phyloP scores from a whole-genome alignment of 768 basidiomycete genomes.

The Lactarius sanguifluus region DNA sequence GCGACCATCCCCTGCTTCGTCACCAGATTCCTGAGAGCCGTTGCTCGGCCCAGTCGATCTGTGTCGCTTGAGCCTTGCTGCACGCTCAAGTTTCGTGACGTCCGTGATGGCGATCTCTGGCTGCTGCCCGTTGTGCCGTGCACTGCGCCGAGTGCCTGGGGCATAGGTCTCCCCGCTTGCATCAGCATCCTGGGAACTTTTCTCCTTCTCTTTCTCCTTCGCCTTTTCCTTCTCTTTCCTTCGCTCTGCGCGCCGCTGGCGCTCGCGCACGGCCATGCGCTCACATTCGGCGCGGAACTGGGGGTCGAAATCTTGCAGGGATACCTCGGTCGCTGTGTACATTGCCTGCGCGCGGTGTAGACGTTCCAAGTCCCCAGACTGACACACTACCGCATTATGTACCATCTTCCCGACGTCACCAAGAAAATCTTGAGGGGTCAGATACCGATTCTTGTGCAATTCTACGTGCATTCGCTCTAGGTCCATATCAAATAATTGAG shows the following conservation, averaged over 20 bases:
- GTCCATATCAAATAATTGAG: conserved; percentile 79
- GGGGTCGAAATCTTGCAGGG: conserved; percentile 82
- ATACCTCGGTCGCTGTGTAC: conserved; percentile 82
- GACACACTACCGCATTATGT: conserved; percentile 62
- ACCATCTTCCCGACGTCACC: conserved; percentile 80
- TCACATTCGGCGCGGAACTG: conserved; percentile 81
- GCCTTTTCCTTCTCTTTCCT: conserved; percentile 37
- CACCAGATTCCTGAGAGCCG: conserved; percentile 32
- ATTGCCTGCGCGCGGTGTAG: conserved; percentile 84
- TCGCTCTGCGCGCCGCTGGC: conserved; percentile 58
- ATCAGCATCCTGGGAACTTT: conserved; percentile 35
- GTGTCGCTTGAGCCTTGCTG: conserved; percentile 49
- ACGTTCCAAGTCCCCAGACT: conserved; percentile 68
- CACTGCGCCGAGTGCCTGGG: conserved; percentile 65
- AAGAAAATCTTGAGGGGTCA: conserved; percentile 86
- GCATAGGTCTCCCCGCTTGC: conserved; percentile 40
- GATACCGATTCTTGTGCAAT: conserved; percentile 81
- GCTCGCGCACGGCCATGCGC: conserved; percentile 77
- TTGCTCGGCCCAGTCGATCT: conserved; percentile 47
- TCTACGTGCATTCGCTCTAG: conserved; percentile 87
- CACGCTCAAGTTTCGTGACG: conserved; percentile 70
- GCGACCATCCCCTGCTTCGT: conserved; percentile 26
- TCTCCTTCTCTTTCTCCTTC: conserved; percentile 37
- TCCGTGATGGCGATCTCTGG: conserved; percentile 76
- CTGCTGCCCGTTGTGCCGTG: conserved; percentile 67